These are phyloP conservation scores for Coix lacrymajobi DNA, from an alignment of 176 grass and related monocot genomes.

Conservation along the genomic window DNA sequence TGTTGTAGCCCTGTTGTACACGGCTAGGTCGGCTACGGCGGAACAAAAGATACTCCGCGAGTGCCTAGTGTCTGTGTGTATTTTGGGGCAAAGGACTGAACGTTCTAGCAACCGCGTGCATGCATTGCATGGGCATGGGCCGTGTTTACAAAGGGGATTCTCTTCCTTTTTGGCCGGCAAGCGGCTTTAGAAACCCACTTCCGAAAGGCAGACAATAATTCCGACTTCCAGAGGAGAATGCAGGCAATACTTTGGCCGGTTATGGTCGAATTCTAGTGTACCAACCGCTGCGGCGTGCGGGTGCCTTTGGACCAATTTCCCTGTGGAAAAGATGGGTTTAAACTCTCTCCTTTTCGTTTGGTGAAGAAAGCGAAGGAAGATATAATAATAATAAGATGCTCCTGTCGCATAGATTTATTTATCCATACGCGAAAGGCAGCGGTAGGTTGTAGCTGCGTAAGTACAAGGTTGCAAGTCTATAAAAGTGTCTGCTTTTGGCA, in stretches of 20 bases:
- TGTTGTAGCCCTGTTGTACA: neutral
- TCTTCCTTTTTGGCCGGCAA: constrained; percentile 7
- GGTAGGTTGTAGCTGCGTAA: constrained; percentile 18
- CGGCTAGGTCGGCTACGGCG: neutral
- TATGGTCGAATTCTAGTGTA: constrained; percentile 18
- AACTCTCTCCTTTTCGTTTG: constrained; percentile 3
- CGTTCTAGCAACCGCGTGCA: neutral
- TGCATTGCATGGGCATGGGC: neutral
- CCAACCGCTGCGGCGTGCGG: constrained; percentile 42
- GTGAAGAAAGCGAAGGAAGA: neutral
- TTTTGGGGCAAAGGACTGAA: neutral
- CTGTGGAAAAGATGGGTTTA: neutral
- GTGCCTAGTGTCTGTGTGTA: neutral
- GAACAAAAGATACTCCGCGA: neutral
- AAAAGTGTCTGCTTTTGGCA: neutral
- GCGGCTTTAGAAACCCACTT: constrained; percentile 41
- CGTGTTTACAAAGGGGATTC: neutral
- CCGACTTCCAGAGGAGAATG: neutral
- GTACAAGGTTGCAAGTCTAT: constrained; percentile 16
- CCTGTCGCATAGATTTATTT: neutral
- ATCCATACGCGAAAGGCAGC: neutral
- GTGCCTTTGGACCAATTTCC: constrained; percentile 26
- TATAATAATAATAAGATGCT: neutral
- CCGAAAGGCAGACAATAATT: constrained; percentile 41
- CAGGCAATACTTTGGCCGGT: constrained; percentile 17